Evolutionary conservation across 352 stramenopile species (phyloP).

Genomic region (Globisporangium carolinianum): DNA sequence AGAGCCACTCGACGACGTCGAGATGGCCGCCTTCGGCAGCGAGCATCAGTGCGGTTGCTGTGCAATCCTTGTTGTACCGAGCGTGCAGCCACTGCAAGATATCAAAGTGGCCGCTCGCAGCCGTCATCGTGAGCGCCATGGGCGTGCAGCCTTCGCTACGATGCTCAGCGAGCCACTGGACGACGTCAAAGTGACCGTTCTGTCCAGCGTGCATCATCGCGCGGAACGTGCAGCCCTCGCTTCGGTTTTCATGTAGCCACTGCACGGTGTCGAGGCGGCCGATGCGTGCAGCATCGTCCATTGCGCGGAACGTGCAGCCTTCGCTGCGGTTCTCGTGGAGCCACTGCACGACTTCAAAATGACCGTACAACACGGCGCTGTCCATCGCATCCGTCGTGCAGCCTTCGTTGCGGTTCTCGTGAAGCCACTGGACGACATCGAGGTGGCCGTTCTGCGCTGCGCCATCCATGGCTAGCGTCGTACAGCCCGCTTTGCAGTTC

Average conservation of each 20-base stretch:
- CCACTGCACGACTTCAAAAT: slow-evolving; percentile 1
- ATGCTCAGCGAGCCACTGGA: slow-evolving; percentile 2
- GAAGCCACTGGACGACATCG: slow-evolving; percentile 2
- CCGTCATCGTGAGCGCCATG: not conserved
- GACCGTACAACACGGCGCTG: not conserved
- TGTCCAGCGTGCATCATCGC: not conserved
- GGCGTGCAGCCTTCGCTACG: not conserved
- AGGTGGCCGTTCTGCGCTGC: slow-evolving; percentile 2
- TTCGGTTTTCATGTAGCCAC: slow-evolving; percentile 3
- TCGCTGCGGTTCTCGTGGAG: slow-evolving; percentile 7
- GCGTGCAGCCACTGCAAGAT: slow-evolving; percentile 1
- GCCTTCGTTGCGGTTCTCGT: not conserved
- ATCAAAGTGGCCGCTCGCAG: slow-evolving; percentile 1
- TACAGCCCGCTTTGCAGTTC: not conserved
- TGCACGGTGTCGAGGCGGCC: not conserved
- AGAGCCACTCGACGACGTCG: too few relatives aligned
- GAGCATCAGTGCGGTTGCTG: not conserved
- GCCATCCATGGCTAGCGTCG: not conserved
- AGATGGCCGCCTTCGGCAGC: not conserved
- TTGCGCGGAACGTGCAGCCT: slow-evolving; percentile 14
- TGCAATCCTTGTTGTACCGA: not conserved
- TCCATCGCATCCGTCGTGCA: not conserved
- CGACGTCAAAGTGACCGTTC: slow-evolving; percentile 4
- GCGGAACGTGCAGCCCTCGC: not conserved
- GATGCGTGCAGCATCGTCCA: not conserved